A percentile compares a stretch with the other conserved stretches of the same genome.
These are phyloP conservation scores for Mallotus nudiflorus DNA, from an alignment of 345 rosid species.

Conservation along the genomic window DNA sequence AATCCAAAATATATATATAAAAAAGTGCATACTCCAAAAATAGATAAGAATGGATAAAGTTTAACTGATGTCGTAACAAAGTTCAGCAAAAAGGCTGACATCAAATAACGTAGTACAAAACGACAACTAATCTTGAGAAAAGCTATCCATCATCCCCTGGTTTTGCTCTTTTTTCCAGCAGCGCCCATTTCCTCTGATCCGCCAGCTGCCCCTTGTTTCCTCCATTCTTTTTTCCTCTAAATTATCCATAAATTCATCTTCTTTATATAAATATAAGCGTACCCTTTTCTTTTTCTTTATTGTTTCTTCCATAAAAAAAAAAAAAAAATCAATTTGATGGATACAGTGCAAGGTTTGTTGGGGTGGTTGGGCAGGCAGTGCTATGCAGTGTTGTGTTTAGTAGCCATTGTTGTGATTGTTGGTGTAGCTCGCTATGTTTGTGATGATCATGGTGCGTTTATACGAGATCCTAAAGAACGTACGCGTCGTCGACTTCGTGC, in stretches of 20 bases:
- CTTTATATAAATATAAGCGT: not conserved
- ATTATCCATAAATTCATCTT: not conserved
- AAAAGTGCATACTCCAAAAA: too few relatives aligned
- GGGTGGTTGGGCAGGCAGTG: conserved; percentile 37
- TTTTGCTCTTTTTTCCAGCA: not conserved
- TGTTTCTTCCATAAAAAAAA: not conserved
- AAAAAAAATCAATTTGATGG: not conserved
- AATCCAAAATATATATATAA: too few relatives aligned
- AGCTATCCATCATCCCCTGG: not conserved
- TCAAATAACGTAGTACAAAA: conserved; percentile 6
- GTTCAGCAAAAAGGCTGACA: too few relatives aligned
- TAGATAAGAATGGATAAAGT: too few relatives aligned
- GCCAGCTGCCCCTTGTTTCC: conserved; percentile 17
- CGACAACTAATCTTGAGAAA: conserved; percentile 10
- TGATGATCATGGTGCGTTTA: not conserved
- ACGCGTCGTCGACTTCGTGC: conserved; percentile 33
- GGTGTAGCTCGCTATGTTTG: conserved; percentile 23
- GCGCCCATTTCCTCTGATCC: not conserved
- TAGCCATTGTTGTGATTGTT: conserved; percentile 26
- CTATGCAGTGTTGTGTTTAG: conserved; percentile 38
- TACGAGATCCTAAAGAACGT: conserved; percentile 6
- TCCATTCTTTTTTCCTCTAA: not conserved
- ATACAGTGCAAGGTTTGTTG: conserved; percentile 25
- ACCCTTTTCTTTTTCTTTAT: not conserved
- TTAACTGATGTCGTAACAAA: too few relatives aligned